A percentile compares a stretch with the other conserved stretches of the same genome.
Conservation (phyloP, 2,329 filamentous ascomycete genomes). For the Xylaria sp. region DNA sequence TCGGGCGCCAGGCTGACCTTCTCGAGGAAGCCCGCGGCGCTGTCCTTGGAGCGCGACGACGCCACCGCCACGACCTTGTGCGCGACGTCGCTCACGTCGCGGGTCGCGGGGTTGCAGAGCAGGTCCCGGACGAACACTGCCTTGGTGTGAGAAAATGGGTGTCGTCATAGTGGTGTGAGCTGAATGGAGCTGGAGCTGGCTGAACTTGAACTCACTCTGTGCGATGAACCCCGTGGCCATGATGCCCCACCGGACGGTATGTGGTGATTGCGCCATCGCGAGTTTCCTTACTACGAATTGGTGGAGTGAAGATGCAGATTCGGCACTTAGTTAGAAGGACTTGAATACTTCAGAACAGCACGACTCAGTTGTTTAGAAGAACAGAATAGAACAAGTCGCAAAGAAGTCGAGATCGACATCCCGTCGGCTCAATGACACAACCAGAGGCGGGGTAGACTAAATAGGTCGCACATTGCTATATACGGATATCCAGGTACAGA, state of each 20-base stretch:
- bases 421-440: slow-evolving; percentile 9
- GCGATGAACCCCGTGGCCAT: slow-evolving; percentile 71
- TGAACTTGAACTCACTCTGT: slow-evolving; percentile 61
- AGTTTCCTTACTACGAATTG: slow-evolving; percentile 13
- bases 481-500: neutral
- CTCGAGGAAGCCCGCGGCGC: slow-evolving; percentile 78
- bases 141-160: neutral
- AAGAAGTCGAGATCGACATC: neutral
- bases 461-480: neutral
- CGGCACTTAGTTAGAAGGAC: neutral
- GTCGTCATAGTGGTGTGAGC: neutral
- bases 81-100: slow-evolving; percentile 76
- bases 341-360: neutral
- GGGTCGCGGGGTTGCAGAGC: slow-evolving; percentile 75
- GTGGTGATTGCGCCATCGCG: slow-evolving; percentile 57
- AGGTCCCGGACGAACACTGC: slow-evolving; percentile 80
- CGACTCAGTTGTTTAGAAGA: neutral
- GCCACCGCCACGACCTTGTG: slow-evolving; percentile 84
- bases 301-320: neutral
- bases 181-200: too few species aligned
- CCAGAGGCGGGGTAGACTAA: slow-evolving; percentile 29
- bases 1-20: slow-evolving; percentile 72
- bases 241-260: slow-evolving; percentile 68
- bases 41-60: slow-evolving; percentile 77
- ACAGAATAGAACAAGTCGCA: slow-evolving; percentile 7